Percentiles rank a stretch among this genome's conserved stretches.
Evolutionary conservation across 2,329 filamentous ascomycete genomes (phyloP).

Genomic region (Fusarium globosum): DNA sequence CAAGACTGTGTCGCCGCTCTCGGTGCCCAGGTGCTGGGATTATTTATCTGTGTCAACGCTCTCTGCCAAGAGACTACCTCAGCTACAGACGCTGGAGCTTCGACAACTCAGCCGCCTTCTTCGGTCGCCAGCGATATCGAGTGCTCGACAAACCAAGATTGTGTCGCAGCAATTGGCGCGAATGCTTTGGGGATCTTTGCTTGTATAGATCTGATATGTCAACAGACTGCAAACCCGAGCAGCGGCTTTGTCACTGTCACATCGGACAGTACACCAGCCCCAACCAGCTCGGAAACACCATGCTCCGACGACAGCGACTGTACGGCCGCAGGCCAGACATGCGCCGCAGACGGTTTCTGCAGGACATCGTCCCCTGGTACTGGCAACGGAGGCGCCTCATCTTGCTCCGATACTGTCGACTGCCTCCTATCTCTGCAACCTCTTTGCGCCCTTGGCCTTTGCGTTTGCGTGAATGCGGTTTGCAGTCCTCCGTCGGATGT

Average conservation of each 20-base stretch:
- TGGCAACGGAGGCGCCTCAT: background rate
- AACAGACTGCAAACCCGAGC: constrained; percentile 2
- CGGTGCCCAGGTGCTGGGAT: background rate
- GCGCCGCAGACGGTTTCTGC: constrained; percentile 3
- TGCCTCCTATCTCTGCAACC: constrained; percentile 11
- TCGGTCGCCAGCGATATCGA: background rate
- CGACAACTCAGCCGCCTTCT: background rate
- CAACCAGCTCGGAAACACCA: background rate
- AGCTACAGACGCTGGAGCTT: background rate
- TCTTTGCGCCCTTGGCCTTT: constrained; percentile 27
- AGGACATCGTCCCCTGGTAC: background rate
- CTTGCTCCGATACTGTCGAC: constrained; percentile 5
- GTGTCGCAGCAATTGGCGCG: background rate
- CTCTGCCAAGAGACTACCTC: constrained; percentile 6
- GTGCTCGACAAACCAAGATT: constrained; percentile 14
- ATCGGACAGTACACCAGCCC: background rate
- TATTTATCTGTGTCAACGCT: constrained; percentile 2
- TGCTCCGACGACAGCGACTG: constrained; percentile 10
- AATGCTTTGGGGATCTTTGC: constrained; percentile 5
- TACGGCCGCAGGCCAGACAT: constrained; percentile 6
- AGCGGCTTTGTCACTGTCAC: constrained; percentile 15
- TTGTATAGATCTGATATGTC: constrained; percentile 10
- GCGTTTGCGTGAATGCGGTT: constrained; percentile 19
- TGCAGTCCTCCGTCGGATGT: constrained; percentile 1
- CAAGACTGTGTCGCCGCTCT: constrained; percentile 6